phyloP scores from a whole-genome alignment of 1,284 basidiomycete species.

The Ustilago nuda region DNA sequence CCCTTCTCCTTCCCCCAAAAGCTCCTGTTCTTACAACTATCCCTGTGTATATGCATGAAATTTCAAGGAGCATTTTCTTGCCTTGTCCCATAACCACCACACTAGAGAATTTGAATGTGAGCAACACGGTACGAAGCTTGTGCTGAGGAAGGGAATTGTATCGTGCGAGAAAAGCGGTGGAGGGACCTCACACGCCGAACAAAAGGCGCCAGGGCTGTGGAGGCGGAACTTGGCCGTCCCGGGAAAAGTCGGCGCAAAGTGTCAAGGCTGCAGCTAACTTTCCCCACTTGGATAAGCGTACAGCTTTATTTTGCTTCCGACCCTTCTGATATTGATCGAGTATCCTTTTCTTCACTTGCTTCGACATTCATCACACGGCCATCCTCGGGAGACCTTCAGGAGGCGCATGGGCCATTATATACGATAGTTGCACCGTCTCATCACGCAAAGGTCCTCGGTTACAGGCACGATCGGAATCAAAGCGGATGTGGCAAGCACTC shows the following conservation, averaged over 20 bases:
- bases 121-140: background rate
- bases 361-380: background rate
- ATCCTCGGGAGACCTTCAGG: background rate
- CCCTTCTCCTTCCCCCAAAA: conserved; percentile 19
- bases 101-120: background rate
- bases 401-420: background rate
- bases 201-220: conserved; percentile 23
- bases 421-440: background rate
- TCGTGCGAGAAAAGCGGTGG: conserved; percentile 13
- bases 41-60: conserved; percentile 25
- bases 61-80: conserved; percentile 18
- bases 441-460: background rate
- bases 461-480: background rate
- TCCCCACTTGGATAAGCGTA: conserved; percentile 26
- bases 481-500: background rate
- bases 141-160: background rate
- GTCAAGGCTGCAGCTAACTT: background rate
- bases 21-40: conserved; percentile 13
- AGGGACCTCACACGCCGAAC: background rate
- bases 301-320: conserved; percentile 1
- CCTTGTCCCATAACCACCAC: conserved; percentile 11
- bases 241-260: conserved; percentile 26
- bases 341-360: background rate
- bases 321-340: background rate
- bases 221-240: conserved; percentile 4